Evolutionary conservation across 768 basidiomycete genomes (phyloP), one percentile per base, ranked within the genome.

Genomic region (Boletus sp.): DNA sequence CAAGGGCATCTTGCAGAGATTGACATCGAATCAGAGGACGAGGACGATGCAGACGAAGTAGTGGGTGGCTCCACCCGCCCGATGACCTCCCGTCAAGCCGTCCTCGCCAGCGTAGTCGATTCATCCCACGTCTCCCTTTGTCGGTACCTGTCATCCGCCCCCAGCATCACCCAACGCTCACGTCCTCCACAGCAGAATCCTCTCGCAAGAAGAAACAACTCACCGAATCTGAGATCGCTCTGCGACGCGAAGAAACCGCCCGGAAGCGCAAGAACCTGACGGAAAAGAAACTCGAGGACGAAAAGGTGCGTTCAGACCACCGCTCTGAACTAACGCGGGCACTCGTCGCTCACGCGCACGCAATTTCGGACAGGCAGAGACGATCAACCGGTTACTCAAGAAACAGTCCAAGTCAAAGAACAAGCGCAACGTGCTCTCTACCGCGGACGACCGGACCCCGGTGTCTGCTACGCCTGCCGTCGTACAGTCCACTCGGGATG

Each of bases 361-460:
- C n/a, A 17, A 28, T 36, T 36, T 33, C 20, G 41, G 33, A 18
- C 63, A 92, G 89, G 84, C 84, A 24, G 92, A 94, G 65, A 94
- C 92, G 0, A 94, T 94, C 70, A 93, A 93, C 64, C 86, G 92
- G 29, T 79, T 94, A 14, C 80, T 94, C 50, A 92, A 92, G 70
- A 94, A 93, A 71, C 90, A 91, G 67, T 85, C 86, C 17, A 81
- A 86, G 10, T 79, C 87, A 3, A 80, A 82, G 44, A 82, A 78
- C 49, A 87, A 83, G 61, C 82, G 85, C 11, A 80, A 76, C n/a
- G 77, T 71, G 0, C 61, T 77, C 30, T 78, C 78, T 15, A 80
- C 79, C 1, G 76, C 76, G 0, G 82, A 83, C 39, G 83, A 74
- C 58, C 78, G 70, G 52, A 77, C 70, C 5, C 75, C 68, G 20